Evolutionary conservation across 768 basidiomycete genomes (phyloP), one percentile per base, ranked within the genome.

Genomic region (Dentipellis sp.): DNA sequence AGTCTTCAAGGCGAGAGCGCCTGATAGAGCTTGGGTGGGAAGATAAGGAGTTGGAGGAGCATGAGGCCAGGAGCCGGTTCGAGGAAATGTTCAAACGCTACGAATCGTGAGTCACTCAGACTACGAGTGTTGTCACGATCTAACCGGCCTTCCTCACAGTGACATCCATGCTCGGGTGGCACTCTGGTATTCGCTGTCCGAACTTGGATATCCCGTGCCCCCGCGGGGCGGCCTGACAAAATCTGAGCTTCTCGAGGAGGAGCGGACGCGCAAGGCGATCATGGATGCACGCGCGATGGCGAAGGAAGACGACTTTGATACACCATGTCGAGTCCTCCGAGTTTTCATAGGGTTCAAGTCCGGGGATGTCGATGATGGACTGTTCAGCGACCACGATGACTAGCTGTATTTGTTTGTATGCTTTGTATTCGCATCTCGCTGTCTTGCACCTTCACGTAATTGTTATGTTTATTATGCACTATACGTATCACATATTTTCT

Each of bases 221-320:
- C 67, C 73, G 7, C 76, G 81, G 52, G 84, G 85, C 52, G 79
- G 83, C 9, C 68, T 86, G 49, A 78, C 82, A 3, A 86, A 84
- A 65, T 84, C 84, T 16, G 85, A 87, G 65, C 71, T 84, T 4
- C 78, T 84, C 36, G 83, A 86, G 63, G 84, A 86, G 62, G 78
- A 82, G 59, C 74, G 84, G 36, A 68, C 82, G 40, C 77, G 82
- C 58, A 78, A 78, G 23, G 79, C 78, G 42, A 80, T 86, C 74
- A 66, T 81, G 11, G 78, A 84, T 59, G 82, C 83, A 37, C 74
- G 79, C 56, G 80, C 77, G 22, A 47, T 37, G 48, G 74, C 76
- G 9, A 68, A 48, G 29, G 72, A 40, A 80, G 84, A 62, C 57
- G 83, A 84, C 53, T 63, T 74, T 36, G 71, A 78, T 51, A 66